Percentiles rank a stretch among this genome's conserved stretches.
Conservation (phyloP, 2,329 filamentous ascomycete genomes). For the Curvularia sp. region DNA sequence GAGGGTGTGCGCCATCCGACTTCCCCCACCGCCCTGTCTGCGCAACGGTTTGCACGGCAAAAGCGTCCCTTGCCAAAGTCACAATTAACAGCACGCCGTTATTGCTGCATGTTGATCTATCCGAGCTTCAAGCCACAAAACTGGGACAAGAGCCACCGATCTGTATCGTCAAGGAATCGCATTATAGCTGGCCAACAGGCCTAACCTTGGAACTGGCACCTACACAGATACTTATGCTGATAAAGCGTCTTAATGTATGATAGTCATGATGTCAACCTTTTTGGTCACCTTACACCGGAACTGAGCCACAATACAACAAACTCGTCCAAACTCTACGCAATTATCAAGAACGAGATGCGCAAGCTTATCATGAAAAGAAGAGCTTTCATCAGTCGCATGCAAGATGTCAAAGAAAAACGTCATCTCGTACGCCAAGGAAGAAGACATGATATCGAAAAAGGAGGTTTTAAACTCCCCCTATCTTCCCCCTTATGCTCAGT, state of each 20-base stretch:
- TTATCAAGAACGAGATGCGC: conserved; percentile 21
- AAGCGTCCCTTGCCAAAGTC: not conserved
- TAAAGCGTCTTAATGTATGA: not conserved
- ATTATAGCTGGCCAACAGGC: not conserved
- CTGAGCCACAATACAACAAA: conserved; percentile 12
- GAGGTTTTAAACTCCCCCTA: not conserved
- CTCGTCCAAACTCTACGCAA: conserved; percentile 26
- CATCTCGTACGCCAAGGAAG: not conserved
- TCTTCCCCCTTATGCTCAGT: not conserved
- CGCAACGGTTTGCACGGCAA: conserved; percentile 8
- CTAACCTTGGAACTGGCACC: not conserved
- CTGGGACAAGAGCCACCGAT: not conserved
- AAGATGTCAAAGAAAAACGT: no score
- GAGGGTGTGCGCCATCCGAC: conserved; percentile 22
- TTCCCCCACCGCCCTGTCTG: conserved; percentile 11
- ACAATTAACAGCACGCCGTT: not conserved
- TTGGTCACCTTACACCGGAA: no score
- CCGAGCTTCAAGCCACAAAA: not conserved
- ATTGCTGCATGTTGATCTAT: not conserved
- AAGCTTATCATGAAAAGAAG: no score
- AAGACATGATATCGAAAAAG: not conserved
- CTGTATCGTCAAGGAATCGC: not conserved
- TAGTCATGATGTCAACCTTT: not conserved
- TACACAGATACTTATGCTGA: not conserved
- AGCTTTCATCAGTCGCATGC: no score